A percentile compares a stretch with the other conserved stretches of the same genome.
These are phyloP conservation scores for Pichia deserticola DNA, from an alignment of 805 yeast species.

Conservation along the genomic window DNA sequence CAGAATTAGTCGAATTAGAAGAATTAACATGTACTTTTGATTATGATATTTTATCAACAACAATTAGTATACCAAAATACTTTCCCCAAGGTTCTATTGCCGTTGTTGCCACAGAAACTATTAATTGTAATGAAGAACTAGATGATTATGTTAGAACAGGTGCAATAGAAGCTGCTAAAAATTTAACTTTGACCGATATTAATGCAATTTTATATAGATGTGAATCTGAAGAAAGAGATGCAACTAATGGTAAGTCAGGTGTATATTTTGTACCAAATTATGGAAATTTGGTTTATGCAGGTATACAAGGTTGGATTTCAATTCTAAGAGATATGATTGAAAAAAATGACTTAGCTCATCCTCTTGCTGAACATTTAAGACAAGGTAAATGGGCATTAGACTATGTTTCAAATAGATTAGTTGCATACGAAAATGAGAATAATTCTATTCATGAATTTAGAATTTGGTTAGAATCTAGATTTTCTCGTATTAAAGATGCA, in stretches of 20 bases:
- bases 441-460: constrained; percentile 48
- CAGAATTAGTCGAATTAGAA: constrained; percentile 45
- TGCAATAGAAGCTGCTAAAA: constrained; percentile 63
- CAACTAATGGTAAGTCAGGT: constrained; percentile 64
- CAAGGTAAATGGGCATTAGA: constrained; percentile 88
- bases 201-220: constrained; percentile 70
- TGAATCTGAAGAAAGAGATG: constrained; percentile 84
- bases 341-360: constrained; percentile 74
- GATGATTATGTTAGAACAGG: constrained; percentile 67
- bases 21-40: constrained; percentile 42
- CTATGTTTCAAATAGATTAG: constrained; percentile 55
- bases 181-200: constrained; percentile 57
- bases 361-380: constrained; percentile 73
- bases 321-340: constrained; percentile 55
- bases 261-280: constrained; percentile 64
- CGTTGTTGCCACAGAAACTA: constrained; percentile 63
- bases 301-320: constrained; percentile 87
- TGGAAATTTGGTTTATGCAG: constrained; percentile 78
- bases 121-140: constrained; percentile 55
- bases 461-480: constrained; percentile 62
- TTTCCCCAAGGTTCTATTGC: constrained; percentile 93
- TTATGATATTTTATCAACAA: constrained; percentile 36
- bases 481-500: constrained; percentile 51
- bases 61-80: constrained; percentile 47
- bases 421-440: constrained; percentile 38